Evolutionary conservation across 2,329 filamentous ascomycete species (phyloP).

Genomic region (Cryphonectria radicalis): DNA sequence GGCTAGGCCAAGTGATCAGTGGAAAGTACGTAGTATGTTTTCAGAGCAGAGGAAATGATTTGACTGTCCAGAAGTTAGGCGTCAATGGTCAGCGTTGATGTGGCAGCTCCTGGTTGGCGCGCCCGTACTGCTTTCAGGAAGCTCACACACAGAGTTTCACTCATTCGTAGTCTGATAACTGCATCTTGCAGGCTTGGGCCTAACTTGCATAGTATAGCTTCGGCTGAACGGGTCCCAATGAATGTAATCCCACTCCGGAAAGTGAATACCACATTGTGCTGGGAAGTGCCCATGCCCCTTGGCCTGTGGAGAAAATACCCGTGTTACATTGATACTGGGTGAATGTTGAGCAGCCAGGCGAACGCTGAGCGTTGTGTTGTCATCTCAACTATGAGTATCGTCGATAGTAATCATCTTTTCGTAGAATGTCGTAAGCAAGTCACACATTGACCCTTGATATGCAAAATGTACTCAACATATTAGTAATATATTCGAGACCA

Average conservation of each 20-base stretch:
- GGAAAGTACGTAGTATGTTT: not conserved
- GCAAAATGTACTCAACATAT: not conserved
- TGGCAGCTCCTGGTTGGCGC: conserved; percentile 20
- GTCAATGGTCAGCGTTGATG: conserved; percentile 5
- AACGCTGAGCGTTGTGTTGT: too few relatives aligned
- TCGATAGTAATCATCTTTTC: not conserved
- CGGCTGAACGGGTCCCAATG: not conserved
- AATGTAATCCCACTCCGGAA: not conserved
- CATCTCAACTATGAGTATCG: too few relatives aligned
- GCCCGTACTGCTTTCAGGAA: not conserved
- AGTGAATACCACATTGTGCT: not conserved
- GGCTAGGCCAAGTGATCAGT: not conserved
- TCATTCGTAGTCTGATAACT: not conserved
- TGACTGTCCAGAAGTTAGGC: not conserved
- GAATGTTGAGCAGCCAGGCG: too few relatives aligned
- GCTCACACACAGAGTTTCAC: not conserved
- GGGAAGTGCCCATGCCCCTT: not conserved
- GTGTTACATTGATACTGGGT: not conserved
- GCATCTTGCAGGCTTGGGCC: not conserved
- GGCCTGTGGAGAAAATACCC: not conserved
- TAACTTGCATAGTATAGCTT: not conserved
- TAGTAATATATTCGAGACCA: not conserved
- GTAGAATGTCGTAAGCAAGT: too few relatives aligned
- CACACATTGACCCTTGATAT: not conserved
- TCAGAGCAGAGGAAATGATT: not conserved